Evolutionary conservation across 2,329 filamentous ascomycete species (phyloP).

Genomic region (Cladosporium sp.): DNA sequence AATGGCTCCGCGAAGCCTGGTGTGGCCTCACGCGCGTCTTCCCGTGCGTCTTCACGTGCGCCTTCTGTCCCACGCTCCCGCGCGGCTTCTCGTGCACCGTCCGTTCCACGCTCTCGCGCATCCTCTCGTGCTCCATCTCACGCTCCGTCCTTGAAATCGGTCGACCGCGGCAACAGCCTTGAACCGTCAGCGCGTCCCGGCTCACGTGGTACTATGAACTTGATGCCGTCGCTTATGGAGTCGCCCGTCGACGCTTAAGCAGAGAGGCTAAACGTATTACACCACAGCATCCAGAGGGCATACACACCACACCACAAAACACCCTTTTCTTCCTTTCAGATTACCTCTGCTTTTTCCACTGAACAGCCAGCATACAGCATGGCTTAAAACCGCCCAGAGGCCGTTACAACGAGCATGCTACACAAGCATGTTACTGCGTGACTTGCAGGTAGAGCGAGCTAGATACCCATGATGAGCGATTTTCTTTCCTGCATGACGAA

Average conservation of each 20-base stretch:
- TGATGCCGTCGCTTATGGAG: slow-evolving; percentile 14
- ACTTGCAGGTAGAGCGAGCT: neutral
- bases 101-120: neutral
- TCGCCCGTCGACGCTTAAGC: neutral
- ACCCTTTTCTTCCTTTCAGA: neutral
- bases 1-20: neutral
- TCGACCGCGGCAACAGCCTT: slow-evolving; percentile 19
- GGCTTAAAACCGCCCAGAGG: neutral
- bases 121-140: slow-evolving; percentile 20
- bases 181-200: slow-evolving; percentile 17
- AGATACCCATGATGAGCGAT: slow-evolving; percentile 14
- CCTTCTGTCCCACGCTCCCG: neutral
- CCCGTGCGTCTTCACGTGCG: slow-evolving; percentile 6
- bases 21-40: neutral
- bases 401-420: neutral
- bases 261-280: neutral
- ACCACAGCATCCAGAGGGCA: neutral
- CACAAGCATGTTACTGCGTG: neutral
- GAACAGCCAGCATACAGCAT: neutral
- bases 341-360: neutral
- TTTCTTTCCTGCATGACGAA: neutral
- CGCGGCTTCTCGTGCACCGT: slow-evolving; percentile 6
- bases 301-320: neutral
- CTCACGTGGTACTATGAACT: slow-evolving; percentile 19
- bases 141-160: slow-evolving; percentile 13